Conservation (phyloP, 768 basidiomycete species). For the Tephrocybe sp. region DNA sequence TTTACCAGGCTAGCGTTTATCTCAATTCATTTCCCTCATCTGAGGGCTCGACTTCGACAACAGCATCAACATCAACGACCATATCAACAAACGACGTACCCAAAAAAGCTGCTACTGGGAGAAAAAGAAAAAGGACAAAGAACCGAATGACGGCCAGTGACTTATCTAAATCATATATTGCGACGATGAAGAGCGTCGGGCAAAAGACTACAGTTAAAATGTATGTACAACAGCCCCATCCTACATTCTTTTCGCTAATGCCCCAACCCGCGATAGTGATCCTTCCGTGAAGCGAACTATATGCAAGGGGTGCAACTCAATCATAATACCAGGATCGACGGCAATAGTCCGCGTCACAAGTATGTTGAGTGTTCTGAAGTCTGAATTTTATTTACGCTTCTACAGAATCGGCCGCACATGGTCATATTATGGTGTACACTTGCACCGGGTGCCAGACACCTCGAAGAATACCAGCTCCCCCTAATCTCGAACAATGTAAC, state of each 20-base stretch:
- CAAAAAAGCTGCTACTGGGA: slow-evolving; percentile 14
- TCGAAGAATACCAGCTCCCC: slow-evolving; percentile 70
- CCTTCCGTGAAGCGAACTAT: slow-evolving; percentile 79
- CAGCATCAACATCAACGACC: not conserved
- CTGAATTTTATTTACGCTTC: not conserved
- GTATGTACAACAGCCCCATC: slow-evolving; percentile 39
- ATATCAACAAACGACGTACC: not conserved
- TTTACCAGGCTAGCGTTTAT: slow-evolving; percentile 78
- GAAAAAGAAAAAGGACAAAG: slow-evolving; percentile 13
- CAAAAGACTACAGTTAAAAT: slow-evolving; percentile 76
- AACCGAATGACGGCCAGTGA: slow-evolving; percentile 36
- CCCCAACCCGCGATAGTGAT: slow-evolving; percentile 46
- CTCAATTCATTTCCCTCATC: slow-evolving; percentile 29
- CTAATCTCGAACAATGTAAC: slow-evolving; percentile 22
- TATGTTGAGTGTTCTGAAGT: slow-evolving; percentile 27
- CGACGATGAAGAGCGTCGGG: slow-evolving; percentile 67
- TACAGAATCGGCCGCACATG: slow-evolving; percentile 40
- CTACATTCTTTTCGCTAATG: not conserved
- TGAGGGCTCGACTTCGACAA: not conserved
- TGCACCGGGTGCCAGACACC: slow-evolving; percentile 56
- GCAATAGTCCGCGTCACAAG: slow-evolving; percentile 64
- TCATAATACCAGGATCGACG: slow-evolving; percentile 68
- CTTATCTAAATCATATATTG: slow-evolving; percentile 61
- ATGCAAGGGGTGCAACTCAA: slow-evolving; percentile 64
- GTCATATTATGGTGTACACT: slow-evolving; percentile 54